Evolutionary conservation across 179 eudicot genomes (phyloP), one percentile per base, ranked within the genome.

Genomic region (Beta macrorhiza): DNA sequence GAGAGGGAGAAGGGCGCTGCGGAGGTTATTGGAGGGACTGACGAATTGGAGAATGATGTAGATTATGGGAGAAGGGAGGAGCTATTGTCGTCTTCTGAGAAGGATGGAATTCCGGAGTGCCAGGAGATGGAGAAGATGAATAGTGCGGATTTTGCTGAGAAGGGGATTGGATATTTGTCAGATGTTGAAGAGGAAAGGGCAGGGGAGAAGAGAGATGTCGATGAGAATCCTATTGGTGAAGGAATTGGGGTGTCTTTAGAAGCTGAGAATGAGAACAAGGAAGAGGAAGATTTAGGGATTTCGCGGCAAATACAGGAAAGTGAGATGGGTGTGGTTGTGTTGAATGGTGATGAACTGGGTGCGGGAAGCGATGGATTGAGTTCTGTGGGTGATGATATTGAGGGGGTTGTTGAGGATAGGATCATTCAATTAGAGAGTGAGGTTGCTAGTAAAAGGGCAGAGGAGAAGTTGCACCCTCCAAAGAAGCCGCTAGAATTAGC

Each of bases 401-500:
- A 85, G 16, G 88, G 85, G 77, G 84, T 85, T 29, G 82, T 84
- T 75, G 92, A 87, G 73, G 89, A 88, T 69, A 83, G 76, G 49
- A 80, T 83, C 25, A 81, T 79, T 45, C 82, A 81, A 58, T 49
- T 74, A 80, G 91, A 92, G 87, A 86, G 52, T 49, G 86, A 86
- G 87, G 81, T 81, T 53, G 84, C 72, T 19, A 77, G 71, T 75
- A 87, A 69, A 76, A 78, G 72, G 80, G 78, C 85, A 44, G 88
- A 81, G 71, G 88, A 88, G 88, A 90, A 81, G 84, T 52, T 80
- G 51, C 82, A 17, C 22, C 47, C 83, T 58, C 59, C 83, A 63
- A 62, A 84, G 84, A 91, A 87, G 75, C 91, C 91, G 25, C 85
- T 95, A 70, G 94, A 95, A 78, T 83, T 92, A 65, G 98, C 98